These are phyloP conservation scores for Ettlia oleoabundans DNA, from an alignment of 139 green algal genomes.

Conservation along the genomic window DNA sequence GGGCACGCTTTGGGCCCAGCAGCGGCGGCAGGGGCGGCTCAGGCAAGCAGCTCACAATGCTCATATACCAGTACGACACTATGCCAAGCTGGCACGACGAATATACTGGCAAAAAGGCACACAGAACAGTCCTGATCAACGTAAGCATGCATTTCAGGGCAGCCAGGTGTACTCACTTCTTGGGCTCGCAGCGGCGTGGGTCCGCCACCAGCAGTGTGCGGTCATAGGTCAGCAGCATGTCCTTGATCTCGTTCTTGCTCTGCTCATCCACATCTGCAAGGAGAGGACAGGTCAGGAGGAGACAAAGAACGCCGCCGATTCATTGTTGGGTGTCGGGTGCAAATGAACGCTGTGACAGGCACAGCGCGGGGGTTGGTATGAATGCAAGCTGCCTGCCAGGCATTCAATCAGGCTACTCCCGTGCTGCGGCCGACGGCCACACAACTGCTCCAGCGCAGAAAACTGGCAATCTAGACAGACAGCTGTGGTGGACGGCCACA, in stretches of 20 bases:
- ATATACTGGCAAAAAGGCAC: no score
- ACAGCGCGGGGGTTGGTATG: no score
- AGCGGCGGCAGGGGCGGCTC: no score
- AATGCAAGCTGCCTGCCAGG: no score
- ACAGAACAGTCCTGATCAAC: no score
- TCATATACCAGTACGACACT: background rate
- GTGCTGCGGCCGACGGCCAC: background rate
- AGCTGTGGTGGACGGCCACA: no score
- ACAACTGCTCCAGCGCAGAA: background rate
- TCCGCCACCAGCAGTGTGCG: constrained; percentile 98
- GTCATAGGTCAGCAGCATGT: constrained; percentile 95
- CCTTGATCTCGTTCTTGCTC: constrained; percentile 98
- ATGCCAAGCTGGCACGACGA: background rate
- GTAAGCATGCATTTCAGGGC: no score
- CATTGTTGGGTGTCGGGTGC: background rate
- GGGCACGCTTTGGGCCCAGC: no score
- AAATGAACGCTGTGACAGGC: no score
- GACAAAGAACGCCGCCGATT: background rate
- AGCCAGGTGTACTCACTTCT: no score
- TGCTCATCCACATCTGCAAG: constrained; percentile 95
- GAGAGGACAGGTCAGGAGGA: background rate
- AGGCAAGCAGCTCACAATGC: no score
- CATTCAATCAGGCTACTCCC: background rate
- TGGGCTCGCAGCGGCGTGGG: constrained; percentile 96
- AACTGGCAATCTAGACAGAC: no score